A percentile compares a stretch with the other conserved stretches of the same genome.
These are phyloP conservation scores for Cryptosporidium sp. DNA, from an alignment of 169 alveolate genomes.

Conservation along the genomic window DNA sequence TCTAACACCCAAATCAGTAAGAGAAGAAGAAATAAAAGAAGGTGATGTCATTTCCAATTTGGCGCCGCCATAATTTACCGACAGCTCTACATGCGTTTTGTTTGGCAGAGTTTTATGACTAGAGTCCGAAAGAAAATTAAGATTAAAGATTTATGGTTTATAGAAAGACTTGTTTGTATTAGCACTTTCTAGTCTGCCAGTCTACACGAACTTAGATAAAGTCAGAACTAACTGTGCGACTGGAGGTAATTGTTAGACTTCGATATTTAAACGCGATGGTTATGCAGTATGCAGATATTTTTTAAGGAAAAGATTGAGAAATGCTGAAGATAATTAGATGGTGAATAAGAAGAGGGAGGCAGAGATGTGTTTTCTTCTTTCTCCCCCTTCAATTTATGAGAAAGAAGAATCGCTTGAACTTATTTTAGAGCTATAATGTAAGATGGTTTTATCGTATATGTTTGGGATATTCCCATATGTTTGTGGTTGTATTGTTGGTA, in stretches of 20 bases:
- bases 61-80: neutral
- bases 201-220: no score
- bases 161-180: neutral
- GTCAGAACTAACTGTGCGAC: no score
- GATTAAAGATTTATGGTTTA: no score
- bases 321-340: neutral
- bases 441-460: no score
- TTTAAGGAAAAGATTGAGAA: neutral
- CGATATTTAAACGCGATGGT: neutral
- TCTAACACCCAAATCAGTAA: neutral
- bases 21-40: no score
- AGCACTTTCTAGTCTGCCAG: neutral
- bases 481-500: neutral
- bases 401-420: no score
- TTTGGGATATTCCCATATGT: neutral
- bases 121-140: no score
- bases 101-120: no score
- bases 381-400: no score
- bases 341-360: neutral
- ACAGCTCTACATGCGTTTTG: neutral
- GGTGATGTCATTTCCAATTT: neutral
- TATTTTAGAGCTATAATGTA: neutral
- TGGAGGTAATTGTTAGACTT: neutral
- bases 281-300: neutral
- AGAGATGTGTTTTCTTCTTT: neutral